A percentile compares a stretch with the other conserved stretches of the same genome.
phyloP scores from a whole-genome alignment of 768 basidiomycete genomes.

The Postia placenta region DNA sequence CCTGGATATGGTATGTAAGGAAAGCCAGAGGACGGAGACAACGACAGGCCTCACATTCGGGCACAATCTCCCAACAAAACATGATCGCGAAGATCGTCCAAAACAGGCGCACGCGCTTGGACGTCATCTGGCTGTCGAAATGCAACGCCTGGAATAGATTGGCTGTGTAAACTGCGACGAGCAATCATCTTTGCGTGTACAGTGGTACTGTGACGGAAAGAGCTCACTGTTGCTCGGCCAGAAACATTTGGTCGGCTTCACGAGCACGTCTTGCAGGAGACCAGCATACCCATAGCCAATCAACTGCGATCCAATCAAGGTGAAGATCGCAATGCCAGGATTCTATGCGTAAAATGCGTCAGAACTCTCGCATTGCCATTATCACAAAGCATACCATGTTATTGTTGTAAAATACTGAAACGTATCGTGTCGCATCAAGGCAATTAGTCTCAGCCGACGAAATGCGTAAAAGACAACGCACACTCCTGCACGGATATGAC shows the following conservation, averaged over 20 bases:
- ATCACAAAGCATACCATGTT: conserved; percentile 16
- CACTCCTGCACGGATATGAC: conserved; percentile 27
- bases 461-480: conserved; percentile 14
- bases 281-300: conserved; percentile 31
- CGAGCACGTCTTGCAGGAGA: conserved; percentile 37
- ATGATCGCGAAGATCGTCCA: conserved; percentile 31
- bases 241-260: conserved; percentile 40
- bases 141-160: conserved; percentile 31
- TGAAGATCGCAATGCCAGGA: conserved; percentile 27
- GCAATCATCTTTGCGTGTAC: conserved; percentile 1
- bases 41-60: conserved; percentile 26
- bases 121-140: conserved; percentile 29
- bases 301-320: conserved; percentile 28
- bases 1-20: conserved; percentile 28
- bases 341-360: conserved; percentile 2
- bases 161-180: conserved; percentile 20
- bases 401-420: conserved; percentile 25
- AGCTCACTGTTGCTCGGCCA: conserved; percentile 24
- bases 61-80: conserved; percentile 32
- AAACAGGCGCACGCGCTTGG: conserved; percentile 34
- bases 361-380: background rate
- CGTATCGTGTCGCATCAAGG: too few species aligned
- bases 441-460: too few species aligned
- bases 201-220: background rate
- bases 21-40: background rate